Base-by-base conservation (phyloP, 2,329 filamentous ascomycete genomes). In the Sporothrix inflata region DNA sequence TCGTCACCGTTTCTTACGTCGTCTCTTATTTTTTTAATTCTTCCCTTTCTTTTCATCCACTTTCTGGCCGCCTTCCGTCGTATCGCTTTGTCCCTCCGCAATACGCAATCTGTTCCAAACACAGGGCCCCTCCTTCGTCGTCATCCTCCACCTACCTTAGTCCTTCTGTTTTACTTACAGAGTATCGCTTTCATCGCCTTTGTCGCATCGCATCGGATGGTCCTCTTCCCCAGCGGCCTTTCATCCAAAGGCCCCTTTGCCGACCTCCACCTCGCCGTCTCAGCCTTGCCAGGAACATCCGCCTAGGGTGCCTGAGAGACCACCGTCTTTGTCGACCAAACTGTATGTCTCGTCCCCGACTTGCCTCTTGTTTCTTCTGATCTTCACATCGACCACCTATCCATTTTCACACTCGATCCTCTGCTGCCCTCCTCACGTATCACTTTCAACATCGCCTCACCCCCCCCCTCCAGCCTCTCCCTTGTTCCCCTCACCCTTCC, bases 11-110 rank as follows among this genome's bases (percentile, higher is more conserved):
- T 55, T 55, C 21, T 27, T 30, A 49, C 47, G 16, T n/a, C 42
- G 53, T 40, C 9, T 49, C 51, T 63, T 42, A 53, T 63, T 68
- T 63, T 68, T 69, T n/a, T 19, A 53, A 16, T 27, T 19, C 27
- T 68, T 19, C 14, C 45, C 57, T 53, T 40, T 21, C 19, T 61
- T 49, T 40, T 49, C 70, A 73, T 69, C 72, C 73, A 69, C 70
- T 63, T 71, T 69, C 51, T n/a, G 21, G 47, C 47, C 47, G 47
- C 27, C 24, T 11, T 53, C n/a, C 51, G 21, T 27, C 55, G 40
- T 34, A 12, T 14, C 38, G 67, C 68, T 53, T 45, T 57, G n/a
- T 51, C 47, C n/a, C 47, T 51, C n/a, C 45, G 34, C 30, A 21
- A 21, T 73, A 69, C 69, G 65, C 65, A 53, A 38, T 38, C 65